Evolutionary conservation across 768 basidiomycete genomes (phyloP).

Genomic region (Amanita muscaria): DNA sequence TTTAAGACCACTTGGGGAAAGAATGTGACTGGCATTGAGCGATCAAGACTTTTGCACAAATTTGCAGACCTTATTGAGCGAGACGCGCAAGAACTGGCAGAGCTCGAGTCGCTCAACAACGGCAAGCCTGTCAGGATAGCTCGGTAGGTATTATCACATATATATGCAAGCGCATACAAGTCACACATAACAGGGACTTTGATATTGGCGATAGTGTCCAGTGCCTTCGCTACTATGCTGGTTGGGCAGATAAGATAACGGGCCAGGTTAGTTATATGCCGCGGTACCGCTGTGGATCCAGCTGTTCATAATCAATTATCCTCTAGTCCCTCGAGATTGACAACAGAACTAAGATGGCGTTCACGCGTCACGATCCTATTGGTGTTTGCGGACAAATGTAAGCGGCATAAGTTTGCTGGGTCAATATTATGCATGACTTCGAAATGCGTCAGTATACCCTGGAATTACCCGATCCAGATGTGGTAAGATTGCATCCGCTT

Average conservation of each 20-base stretch:
- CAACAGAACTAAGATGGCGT: conserved; percentile 72
- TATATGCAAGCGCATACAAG: background rate
- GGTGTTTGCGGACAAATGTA: conserved; percentile 95
- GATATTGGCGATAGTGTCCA: conserved; percentile 74
- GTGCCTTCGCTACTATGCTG: conserved; percentile 86
- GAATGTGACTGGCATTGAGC: conserved; percentile 75
- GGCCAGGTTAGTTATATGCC: conserved; percentile 54
- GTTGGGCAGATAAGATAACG: conserved; percentile 90
- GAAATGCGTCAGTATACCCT: conserved; percentile 55
- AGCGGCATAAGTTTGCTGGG: conserved; percentile 12
- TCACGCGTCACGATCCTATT: conserved; percentile 83
- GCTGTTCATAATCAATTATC: background rate
- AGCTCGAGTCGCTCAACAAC: conserved; percentile 82
- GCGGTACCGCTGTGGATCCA: background rate
- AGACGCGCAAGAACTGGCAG: conserved; percentile 72
- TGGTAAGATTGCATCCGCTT: conserved; percentile 37
- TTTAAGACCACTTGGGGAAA: conserved; percentile 86
- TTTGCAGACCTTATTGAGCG: conserved; percentile 87
- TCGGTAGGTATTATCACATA: conserved; percentile 16
- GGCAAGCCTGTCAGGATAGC: conserved; percentile 74
- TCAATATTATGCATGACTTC: background rate
- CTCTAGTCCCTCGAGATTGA: conserved; percentile 69
- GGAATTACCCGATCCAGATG: conserved; percentile 91
- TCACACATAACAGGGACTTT: conserved; percentile 44
- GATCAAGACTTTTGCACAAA: conserved; percentile 74